Base-by-base conservation (phyloP, 1,139 yeast genomes). In the Yamadazyma epiphylla region DNA sequence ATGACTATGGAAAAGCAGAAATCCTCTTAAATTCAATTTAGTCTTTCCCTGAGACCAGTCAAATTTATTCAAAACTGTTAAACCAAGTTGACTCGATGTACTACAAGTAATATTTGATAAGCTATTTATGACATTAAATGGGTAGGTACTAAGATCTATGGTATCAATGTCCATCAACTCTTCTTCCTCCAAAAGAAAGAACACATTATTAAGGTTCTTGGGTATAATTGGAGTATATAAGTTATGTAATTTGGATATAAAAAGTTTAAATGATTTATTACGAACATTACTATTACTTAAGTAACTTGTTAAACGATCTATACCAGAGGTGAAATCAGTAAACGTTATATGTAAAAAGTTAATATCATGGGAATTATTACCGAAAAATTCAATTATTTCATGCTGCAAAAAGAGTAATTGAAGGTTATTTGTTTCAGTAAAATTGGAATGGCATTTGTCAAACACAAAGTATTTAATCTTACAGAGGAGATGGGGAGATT, bases 301-400 rank as follows among this genome's bases (percentile, higher is more conserved):
- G 31, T 61, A 62, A 11, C 37, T 35, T 10, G 59, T 52, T 20
- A 60, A 42, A 29, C 53, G 47, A 5, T 34, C 38, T 11, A 58
- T 46, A 1, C 66, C 65, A 12, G 37, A 38, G 10, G 45, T 28
- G 33, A 54, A 57, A 32, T 62, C 64, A 16, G 51, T 36, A 34
- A 61, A 62, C 4, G 67, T 56, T 24, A 61, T 60, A 33, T 63
- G 68, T 19, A 63, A 41, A 32, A 61, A 60, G 30, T 51, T 55
- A 32, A 61, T 42, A 24, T 51, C 53, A 2, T 33, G 26, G 20
- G 64, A 51, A 27, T 47, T 32, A 11, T 36, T 21, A 2, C 59
- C 65, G 39, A 63, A 58, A 32, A 51, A 53, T 5, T 52, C 56
- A 23, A 61, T 48, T 12, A 58, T 37, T 20, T 47, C 41, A 23